Evolutionary conservation across 768 basidiomycete genomes (phyloP), one percentile per base, ranked within the genome.

Genomic region (Suillus variegatus): DNA sequence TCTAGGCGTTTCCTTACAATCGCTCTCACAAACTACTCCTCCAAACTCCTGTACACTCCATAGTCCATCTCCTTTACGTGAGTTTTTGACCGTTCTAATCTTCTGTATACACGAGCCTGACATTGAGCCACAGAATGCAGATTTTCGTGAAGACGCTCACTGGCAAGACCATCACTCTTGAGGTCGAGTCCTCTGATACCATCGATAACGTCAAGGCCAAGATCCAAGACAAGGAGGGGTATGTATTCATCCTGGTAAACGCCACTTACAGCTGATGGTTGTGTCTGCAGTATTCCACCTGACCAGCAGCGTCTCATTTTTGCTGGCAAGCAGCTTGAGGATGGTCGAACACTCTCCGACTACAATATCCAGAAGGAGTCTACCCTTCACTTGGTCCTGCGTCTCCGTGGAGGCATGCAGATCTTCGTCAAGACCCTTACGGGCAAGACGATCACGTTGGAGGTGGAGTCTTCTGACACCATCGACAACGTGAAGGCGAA

Each of bases 331-430:
- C 95, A 96, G 82, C 90, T 98, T 70, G 95, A 97, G 82, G 95
- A 98, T 80, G 95, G 95, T 68, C 90, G 94, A 77, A 96, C 91
- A 65, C 88, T 94, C 66, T 88, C 83, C 76, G 92, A 93, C 82
- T 94, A 94, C 80, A 94, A 95, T 84, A 95, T 97, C 78, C 95
- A 97, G 82, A 96, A 96, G 86, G 94, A 97, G 84, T 95, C 93
- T 46, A 97, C 95, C 69, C 90, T 97, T 65, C 95, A 97, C 81
- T 79, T 97, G 64, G 94, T 97, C 69, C 88, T 97, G 70, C 90
- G 95, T 77, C 90, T 98, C 62, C 92, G 94, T 82, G 95, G 94
- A 66, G 93, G 94, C 49, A 92, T 92, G 90, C 90, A 92, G 66
- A 92, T 92, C 63, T 92, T 92, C 66, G 91, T 91, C 18, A 91